These are phyloP conservation scores for Paracorniculantispora psalliotae DNA, from an alignment of 2,329 filamentous ascomycete species.

Conservation along the genomic window DNA sequence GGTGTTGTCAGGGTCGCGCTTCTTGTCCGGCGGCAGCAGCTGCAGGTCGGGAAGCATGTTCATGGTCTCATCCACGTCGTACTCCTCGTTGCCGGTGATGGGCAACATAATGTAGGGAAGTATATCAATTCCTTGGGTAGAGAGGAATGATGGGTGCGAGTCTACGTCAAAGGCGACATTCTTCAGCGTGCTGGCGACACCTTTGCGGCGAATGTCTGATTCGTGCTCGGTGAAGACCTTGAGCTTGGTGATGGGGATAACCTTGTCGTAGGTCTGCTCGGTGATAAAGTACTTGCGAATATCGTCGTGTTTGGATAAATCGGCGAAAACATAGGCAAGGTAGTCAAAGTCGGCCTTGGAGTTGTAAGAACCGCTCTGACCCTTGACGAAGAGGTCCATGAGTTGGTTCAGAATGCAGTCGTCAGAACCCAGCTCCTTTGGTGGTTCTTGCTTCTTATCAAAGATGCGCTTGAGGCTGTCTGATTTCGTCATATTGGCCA, in stretches of 20 bases:
- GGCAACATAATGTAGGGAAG: slow-evolving; percentile 86
- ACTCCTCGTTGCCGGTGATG: slow-evolving; percentile 83
- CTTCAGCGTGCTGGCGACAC: slow-evolving; percentile 95
- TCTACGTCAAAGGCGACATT: slow-evolving; percentile 82
- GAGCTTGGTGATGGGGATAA: slow-evolving; percentile 88
- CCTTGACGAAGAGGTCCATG: slow-evolving; percentile 94
- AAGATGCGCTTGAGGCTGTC: slow-evolving; percentile 67
- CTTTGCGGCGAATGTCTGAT: slow-evolving; percentile 76
- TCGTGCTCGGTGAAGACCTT: slow-evolving; percentile 91
- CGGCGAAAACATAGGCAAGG: slow-evolving; percentile 88
- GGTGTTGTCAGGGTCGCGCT: slow-evolving; percentile 68
- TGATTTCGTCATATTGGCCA: slow-evolving; percentile 86
- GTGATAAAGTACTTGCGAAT: slow-evolving; percentile 71
- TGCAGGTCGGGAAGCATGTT: slow-evolving; percentile 88
- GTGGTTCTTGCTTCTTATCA: slow-evolving; percentile 60
- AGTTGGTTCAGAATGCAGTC: slow-evolving; percentile 79
- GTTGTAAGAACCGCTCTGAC: slow-evolving; percentile 77
- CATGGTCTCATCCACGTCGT: slow-evolving; percentile 77
- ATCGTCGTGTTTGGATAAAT: slow-evolving; percentile 76
- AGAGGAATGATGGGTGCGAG: slow-evolving; percentile 66
- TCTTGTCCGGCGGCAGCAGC: slow-evolving; percentile 82
- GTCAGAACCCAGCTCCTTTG: slow-evolving; percentile 66
- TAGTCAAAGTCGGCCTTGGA: slow-evolving; percentile 85
- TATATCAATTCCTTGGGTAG: slow-evolving; percentile 69
- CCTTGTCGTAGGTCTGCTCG: slow-evolving; percentile 68